Evolutionary conservation across 2,329 filamentous ascomycete genomes (phyloP), one percentile per base, ranked within the genome.

Genomic region (Triangularia setosa): DNA sequence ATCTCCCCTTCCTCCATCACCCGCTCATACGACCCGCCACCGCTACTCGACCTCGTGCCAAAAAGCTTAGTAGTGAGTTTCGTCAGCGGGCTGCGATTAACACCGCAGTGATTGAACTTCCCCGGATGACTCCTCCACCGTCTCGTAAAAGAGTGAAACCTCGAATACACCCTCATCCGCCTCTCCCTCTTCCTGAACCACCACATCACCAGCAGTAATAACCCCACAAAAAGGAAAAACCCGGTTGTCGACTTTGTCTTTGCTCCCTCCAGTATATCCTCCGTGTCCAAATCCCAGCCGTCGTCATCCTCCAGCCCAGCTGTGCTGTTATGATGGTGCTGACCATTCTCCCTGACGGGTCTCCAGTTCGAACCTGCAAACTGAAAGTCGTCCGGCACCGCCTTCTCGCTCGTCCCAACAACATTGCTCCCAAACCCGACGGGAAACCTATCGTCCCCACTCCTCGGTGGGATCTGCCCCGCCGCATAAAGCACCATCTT

Each of bases 401-500:
- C 11, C 35, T 18, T 16, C 28, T 2, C 9, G 2, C 14, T 48
- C 21, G 27, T 23, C 3, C 81, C 44, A 80, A 58, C 80, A n/a
- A 83, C 80, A 72, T 99, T 99, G 77, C 88, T 92, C 64, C 95
- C 95, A 73, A 98, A 98, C 0, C 95, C 95, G 9, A 99, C 95
- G 0, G 93, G 92, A 1, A 93, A 79, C 1, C 75, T 67, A 16
- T 83, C 80, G 52, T 84, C 79, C 18, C 83, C 79, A 1, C 80
- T 82, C 6, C 82, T 78, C 0, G 91, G 84, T 1, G 91, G 89
- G 5, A 99, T 83, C 75, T 97, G 92, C 3, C 92, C 95, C 0
- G 94, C 89, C 4, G 95, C 95, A 71, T 98, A 98, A 4, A 99
- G 84, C 6, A 99, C 86, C 84, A 98, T 97, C 74, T 97, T 97